Evolutionary conservation across 305 asterid species (phyloP), one percentile per base, ranked within the genome.

Genomic region (Rubia peregrina): DNA sequence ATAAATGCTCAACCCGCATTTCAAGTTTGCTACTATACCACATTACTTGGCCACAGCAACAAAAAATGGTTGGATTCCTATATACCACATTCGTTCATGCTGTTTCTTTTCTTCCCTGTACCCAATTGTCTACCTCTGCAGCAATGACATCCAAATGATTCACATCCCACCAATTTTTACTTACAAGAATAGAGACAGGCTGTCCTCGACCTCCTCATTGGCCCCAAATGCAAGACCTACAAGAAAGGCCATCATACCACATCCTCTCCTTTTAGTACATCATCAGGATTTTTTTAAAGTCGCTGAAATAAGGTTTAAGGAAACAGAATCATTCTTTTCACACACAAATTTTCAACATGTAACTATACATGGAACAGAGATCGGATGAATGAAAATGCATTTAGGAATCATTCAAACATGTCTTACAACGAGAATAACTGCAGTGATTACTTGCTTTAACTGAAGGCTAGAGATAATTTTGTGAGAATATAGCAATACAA

Each of bases 221-320:
- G 80, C 89, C 90, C 97, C 96, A 89, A 60, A 86, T 79, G 69
- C 90, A 87, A 69, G 88, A 85, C 92, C 95, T 88, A 69, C 51
- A 71, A 17, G 48, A 77, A 65, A 61, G 71, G 49, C 64, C 64
- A 68, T 49, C 48, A 26, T 9, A 44, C 57, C 36, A 57, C 56
- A 49, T 16, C 0, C 8, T 38, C 3, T 36, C 59, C 10, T 70
- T 11, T 68, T 17, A 55, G 24, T n/a, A 42, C 26, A 13, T 40
- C 73, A n/a, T 44, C 16, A 5, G 30, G 16, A n/a, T 44, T 4
- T 17, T 5, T 3, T n/a, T 60, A 26, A 48, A 30, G 41, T 9
- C 19, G 0, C 7, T 30, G 49, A 7, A 41, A 41, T 41, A 36
- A 22, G 36, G 22, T n/a, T 53, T 38, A 53, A 36, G 19, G 12